Evolutionary conservation across 257 asterid genomes (phyloP), one percentile per base, ranked within the genome.

Genomic region (Nicotiana benthamiana): DNA sequence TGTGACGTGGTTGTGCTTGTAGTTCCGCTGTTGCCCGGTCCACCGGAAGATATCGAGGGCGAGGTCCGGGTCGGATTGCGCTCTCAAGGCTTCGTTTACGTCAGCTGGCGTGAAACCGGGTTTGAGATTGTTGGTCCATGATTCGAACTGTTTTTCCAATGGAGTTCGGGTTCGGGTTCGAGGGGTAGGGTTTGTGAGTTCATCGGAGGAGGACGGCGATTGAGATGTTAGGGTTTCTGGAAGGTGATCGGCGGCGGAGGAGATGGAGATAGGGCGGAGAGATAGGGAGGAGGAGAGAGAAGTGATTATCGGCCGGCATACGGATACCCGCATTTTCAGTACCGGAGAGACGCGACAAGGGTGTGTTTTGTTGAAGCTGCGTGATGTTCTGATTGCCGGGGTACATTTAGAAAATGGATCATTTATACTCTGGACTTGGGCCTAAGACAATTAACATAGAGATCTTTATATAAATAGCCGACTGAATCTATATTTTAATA

Each of bases 31-130:
- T 85, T 91, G 97, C 40, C 97, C 93, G 0, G 98, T 93, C 97
- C 98, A 95, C 5, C 98, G 96, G 92, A 95, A 95, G 24, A 95
- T 92, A 87, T 93, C 99, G 80, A 93, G 95, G 56, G 99, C 95
- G 27, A 93, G 85, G 85, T 93, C 99, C 18, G 98, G 96, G 89
- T 95, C 97, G 53, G 92, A 64, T 81, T 93, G 98, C 83, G 95
- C 84, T 1, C 53, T 86, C 66, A 95, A 90, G 72, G 96, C 94
- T 26, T 83, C 83, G 70, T 82, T 86, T 60, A 95, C 98, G 85
- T 95, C 96, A 80, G 89, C 79, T 57, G 88, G 93, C 65, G 92
- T 89, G 89, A 95, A 95, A 2, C 99, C 97, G n/a, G 97, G 94
- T 85, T 83, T 89, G 66, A 94, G 98, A 61, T 86, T 83, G 77